Conservation (phyloP, 805 yeast species). For the Yarrowia yakushimensis region DNA sequence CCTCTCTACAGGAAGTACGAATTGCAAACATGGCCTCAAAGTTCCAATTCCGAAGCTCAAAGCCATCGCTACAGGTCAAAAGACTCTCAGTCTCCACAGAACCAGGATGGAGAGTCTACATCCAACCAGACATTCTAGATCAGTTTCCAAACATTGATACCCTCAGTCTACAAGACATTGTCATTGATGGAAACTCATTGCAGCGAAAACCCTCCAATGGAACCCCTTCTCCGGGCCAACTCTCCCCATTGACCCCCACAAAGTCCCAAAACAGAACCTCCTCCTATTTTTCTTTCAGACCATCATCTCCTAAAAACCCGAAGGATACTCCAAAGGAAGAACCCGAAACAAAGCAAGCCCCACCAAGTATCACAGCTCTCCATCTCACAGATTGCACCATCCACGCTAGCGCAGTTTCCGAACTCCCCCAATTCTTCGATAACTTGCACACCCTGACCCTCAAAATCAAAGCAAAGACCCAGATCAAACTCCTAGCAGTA, state of each 20-base stretch:
- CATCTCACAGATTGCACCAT: slow-evolving; percentile 11
- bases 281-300: slow-evolving; percentile 2
- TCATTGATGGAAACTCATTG: slow-evolving; percentile 5
- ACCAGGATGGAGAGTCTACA: slow-evolving; percentile 17
- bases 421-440: background rate
- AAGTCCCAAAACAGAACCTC: slow-evolving; percentile 2
- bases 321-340: background rate
- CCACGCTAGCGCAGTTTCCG: background rate
- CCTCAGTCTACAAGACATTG: slow-evolving; percentile 4
- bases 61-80: background rate
- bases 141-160: slow-evolving; percentile 13
- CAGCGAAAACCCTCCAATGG: background rate
- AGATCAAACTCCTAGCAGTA: background rate
- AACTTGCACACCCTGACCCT: background rate
- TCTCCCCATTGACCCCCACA: background rate
- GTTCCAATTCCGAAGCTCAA: slow-evolving; percentile 4
- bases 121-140: slow-evolving; percentile 11
- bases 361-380: background rate
- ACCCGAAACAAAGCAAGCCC: no score
- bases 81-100: background rate
- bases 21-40: slow-evolving; percentile 8
- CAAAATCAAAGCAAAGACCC: background rate
- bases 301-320: background rate
- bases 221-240: background rate
- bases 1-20: background rate